A percentile compares a stretch with the other conserved stretches of the same genome.
These are phyloP conservation scores for Trametes versicolor DNA, from an alignment of 1,284 basidiomycete species.

Conservation along the genomic window DNA sequence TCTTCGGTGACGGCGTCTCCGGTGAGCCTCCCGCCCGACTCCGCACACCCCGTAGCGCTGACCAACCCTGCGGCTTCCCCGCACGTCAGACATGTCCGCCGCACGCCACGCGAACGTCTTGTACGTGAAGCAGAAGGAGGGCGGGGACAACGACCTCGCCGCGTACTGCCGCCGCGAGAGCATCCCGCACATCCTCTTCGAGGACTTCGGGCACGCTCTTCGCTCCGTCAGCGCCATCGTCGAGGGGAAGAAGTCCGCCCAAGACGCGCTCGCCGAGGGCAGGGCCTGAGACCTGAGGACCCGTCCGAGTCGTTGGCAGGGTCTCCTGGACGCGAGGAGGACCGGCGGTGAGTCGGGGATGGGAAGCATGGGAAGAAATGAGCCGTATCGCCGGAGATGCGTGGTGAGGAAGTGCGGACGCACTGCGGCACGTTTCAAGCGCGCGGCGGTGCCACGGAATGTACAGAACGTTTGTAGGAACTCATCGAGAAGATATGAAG, in stretches of 20 bases:
- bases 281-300: conserved; percentile 30
- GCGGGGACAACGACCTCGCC: conserved; percentile 87
- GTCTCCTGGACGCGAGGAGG: not conserved
- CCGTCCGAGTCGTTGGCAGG: not conserved
- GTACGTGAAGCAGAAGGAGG: conserved; percentile 86
- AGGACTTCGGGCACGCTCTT: conserved; percentile 70
- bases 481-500: not conserved
- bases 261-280: conserved; percentile 50
- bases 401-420: conserved; percentile 1
- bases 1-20: conserved; percentile 96
- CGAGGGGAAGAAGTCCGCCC: conserved; percentile 57
- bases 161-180: conserved; percentile 77
- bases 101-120: conserved; percentile 90
- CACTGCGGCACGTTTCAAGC: conserved; percentile 15
- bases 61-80: not conserved
- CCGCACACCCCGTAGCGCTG: not conserved
- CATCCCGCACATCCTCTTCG: conserved; percentile 76
- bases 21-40: conserved; percentile 54
- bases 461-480: not conserved
- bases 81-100: conserved; percentile 81
- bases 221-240: conserved; percentile 73
- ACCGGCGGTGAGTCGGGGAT: conserved; percentile 7
- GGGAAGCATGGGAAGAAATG: conserved; percentile 6
- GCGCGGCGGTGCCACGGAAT: not conserved
- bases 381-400: conserved; percentile 13